Base-by-base conservation (phyloP, 805 yeast species). In the Myxozyma kluyveri region DNA sequence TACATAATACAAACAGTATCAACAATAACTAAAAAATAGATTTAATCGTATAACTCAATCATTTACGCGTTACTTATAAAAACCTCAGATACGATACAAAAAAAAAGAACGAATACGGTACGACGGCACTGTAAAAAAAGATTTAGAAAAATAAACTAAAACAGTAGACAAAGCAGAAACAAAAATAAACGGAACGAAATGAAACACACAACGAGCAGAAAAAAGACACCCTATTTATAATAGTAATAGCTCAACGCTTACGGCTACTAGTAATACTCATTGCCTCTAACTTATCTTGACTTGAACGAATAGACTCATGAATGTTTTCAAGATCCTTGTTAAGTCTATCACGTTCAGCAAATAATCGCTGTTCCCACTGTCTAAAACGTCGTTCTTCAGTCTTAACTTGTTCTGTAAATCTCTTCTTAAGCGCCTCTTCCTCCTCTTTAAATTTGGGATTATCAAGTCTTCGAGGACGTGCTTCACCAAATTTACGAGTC, bases 301-400 rank as follows among this genome's bases (percentile, higher is more conserved):
- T 42, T 12, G 42, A 19, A 24, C 42, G 51, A 22, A 47, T 47
- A 21, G 24, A 38, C 21, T 49, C 52, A 17, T 49, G 52, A 10
- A 49, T 31, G 23, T 43, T 49, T 64, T 91, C 96, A 64, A 93
- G 78, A 71, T 93, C 99, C 70, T 85, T 86, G 73, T 93, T 93
- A 68, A 93, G 78, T 69, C 96, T 81, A 71, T 89, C 87, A 74
- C 96, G 86, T 74, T 93, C 97, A 63, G 88, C 88, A 61, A 89
- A 93, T 63, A 93, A 88, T 68, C 93, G 91, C 63, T 89, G 87
- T 74, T 90, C 97, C 99, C 99, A 93, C 75, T 91, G 96, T 76
- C 95, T 87, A 72, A 93, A 93, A 67, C 99, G 81, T 65, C 88
- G 95, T 67, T 93, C 99, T 74, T 93, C 99, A 43, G 86, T 86